Evolutionary conservation across 202 grass and related monocot genomes (phyloP), one percentile per base, ranked within the genome.

Genomic region (Setaria viridis): DNA sequence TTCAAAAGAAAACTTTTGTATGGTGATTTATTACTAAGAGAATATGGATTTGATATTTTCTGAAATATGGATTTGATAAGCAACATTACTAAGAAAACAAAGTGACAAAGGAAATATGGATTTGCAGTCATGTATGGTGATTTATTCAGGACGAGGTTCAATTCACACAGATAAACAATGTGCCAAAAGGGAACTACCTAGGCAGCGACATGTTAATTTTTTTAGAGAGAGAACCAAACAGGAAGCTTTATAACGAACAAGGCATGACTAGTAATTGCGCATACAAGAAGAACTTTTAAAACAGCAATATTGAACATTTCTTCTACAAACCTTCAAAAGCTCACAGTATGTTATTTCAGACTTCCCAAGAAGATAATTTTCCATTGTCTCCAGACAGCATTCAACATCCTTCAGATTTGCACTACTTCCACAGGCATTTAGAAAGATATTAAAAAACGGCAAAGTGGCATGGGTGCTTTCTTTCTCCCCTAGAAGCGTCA

Each of bases 291-390:
- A 83, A 87, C 69, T 70, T 79, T 46, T 57, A 13, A 60, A 69
- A 82, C 57, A 77, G 54, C 46, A 14, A 82, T 37, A 82, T 56
- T 64, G 57, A 66, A 56, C 68, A 46, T 78, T 51, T 83, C 66
- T 87, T 56, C 51, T 79, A 77, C 88, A 81, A 59, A 98, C 91
- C 93, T 94, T 91, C 55, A 99, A 87, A 84, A 99, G 93, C 88
- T 95, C 93, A 67, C 63, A 88, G 54, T 94, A 95, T 37, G 96
- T 95, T 84, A 90, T 68, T 91, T 99, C 96, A 85, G 91, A 99
- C 84, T 95, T 95, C 58, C 96, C 93, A 39, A 94, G 56, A 88
- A 91, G 81, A 85, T 85, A 80, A 58, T 25, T 84, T 63, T 91
- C 93, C 93, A 99, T 94, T 86, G 70, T 91, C 78, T 92, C 91